Base-by-base conservation (phyloP, 164 flowering plant species). In the Litsea cubeba region DNA sequence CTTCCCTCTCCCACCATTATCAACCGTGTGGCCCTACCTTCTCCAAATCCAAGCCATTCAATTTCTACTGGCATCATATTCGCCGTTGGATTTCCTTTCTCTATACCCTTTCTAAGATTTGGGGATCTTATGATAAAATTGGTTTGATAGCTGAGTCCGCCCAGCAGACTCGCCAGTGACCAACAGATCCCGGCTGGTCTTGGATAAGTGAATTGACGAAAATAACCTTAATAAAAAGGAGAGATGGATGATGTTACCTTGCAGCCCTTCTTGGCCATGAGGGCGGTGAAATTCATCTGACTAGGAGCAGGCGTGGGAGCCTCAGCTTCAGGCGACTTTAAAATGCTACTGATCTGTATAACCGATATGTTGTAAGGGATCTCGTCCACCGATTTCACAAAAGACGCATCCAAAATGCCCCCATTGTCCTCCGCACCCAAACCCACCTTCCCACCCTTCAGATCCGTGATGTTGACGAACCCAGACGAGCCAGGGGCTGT, bases 311-410 rank as follows among this genome's bases (percentile, higher is more conserved):
- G 81, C 1, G 93, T 81, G 3, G 98, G 98, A 0, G 98, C 99
- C 75, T 89, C 97, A 8, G 99, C 99, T 69, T 83, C 88, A 0
- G 86, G 80, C 2, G 98, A 93, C 2, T 79, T 73, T 25, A 95
- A 57, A 12, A 80, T 46, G 71, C 80, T 81, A 68, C 94, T 90
- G 83, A 95, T 90, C 66, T 95, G 93, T 11, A 95, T 76, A 0
- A 95, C 87, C 30, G 98, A 84, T 68, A 95, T 86, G 72, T 86
- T 86, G 87, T 93, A 95, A 0, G 97, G 97, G 22, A 82, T 72
- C 75, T 92, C 97, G 5, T 77, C 68, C 5, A 95, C 12, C 0
- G 98, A 92, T 54, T 92, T 95, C 25, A 92, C 95, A 76, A 65
- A 95, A 3, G 54, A 5, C 17, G 97, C 76, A 22, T 77, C 78